Conservation (phyloP, 768 basidiomycete genomes). For the Xerocomus brunneocitrinus region DNA sequence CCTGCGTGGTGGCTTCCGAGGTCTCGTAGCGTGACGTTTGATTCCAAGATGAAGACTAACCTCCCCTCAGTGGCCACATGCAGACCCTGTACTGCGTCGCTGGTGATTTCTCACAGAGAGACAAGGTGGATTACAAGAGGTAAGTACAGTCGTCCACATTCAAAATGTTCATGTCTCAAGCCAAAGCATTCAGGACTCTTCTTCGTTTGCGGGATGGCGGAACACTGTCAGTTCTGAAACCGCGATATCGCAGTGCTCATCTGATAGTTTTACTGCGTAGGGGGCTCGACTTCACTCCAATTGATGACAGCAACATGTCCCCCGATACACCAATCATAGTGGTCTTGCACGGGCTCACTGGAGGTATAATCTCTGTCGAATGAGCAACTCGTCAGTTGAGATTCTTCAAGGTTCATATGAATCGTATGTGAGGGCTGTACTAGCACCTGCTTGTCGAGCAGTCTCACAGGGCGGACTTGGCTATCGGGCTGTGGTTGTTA, state of each 20-base stretch:
- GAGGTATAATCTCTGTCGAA: conserved; percentile 20
- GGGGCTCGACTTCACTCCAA: conserved; percentile 32
- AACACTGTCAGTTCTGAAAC: conserved; percentile 26
- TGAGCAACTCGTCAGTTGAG: conserved; percentile 1
- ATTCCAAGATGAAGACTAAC: conserved; percentile 13
- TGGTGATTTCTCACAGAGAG: conserved; percentile 30
- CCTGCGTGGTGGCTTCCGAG: conserved; percentile 34
- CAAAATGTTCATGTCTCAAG: conserved; percentile 5
- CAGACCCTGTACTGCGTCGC: conserved; percentile 31
- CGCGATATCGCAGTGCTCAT: neutral
- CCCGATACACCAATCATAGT: conserved; percentile 29
- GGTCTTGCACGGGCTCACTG: conserved; percentile 31
- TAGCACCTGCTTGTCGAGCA: conserved; percentile 67
- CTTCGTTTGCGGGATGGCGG: conserved; percentile 30
- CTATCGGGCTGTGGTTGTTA: conserved; percentile 85
- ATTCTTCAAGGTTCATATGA: conserved; percentile 71
- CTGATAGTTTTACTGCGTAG: conserved; percentile 11
- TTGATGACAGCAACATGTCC: conserved; percentile 19
- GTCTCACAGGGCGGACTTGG: conserved; percentile 81
- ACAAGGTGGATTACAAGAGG: conserved; percentile 31
- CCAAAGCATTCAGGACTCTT: conserved; percentile 17
- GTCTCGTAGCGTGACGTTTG: conserved; percentile 9
- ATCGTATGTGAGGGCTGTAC: conserved; percentile 79
- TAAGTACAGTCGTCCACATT: conserved; percentile 1
- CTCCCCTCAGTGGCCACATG: conserved; percentile 25